A percentile compares a stretch with the other conserved stretches of the same genome.
Evolutionary conservation across 139 green algal species (phyloP).

Genomic region (Gonium pectorale): DNA sequence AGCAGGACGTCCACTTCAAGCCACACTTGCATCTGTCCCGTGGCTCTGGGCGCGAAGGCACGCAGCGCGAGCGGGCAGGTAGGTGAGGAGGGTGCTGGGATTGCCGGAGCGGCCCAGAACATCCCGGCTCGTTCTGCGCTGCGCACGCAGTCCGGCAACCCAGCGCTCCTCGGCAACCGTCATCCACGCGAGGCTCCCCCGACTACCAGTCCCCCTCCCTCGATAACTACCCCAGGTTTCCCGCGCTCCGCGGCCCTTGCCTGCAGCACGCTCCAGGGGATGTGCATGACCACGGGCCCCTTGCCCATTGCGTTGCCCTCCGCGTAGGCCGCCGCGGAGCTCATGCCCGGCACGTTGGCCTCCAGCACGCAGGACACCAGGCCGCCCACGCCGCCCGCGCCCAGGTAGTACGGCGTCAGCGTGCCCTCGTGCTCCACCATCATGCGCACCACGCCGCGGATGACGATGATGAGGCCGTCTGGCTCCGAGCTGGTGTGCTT

Average conservation of each 20-base stretch:
- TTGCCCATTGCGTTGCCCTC: slow-evolving; percentile 84
- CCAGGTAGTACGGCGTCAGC: slow-evolving; percentile 51
- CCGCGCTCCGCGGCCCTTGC: background rate
- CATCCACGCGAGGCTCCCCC: no score
- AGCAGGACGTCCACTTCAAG: no score
- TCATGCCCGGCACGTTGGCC: slow-evolving; percentile 43
- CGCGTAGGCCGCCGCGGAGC: slow-evolving; percentile 52
- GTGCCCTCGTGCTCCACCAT: slow-evolving; percentile 35
- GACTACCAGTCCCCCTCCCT: background rate
- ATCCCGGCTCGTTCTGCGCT: no score
- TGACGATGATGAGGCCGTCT: slow-evolving; percentile 54
- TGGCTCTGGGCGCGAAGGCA: no score
- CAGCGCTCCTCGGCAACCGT: background rate
- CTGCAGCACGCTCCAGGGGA: slow-evolving; percentile 47
- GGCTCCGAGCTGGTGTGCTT: background rate
- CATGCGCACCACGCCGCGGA: slow-evolving; percentile 53
- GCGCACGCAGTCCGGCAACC: background rate
- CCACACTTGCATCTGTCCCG: no score
- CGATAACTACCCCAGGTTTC: no score
- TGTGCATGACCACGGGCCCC: slow-evolving; percentile 80
- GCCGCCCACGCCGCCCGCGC: slow-evolving; percentile 56
- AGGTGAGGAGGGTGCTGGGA: no score
- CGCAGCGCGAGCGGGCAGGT: no score
- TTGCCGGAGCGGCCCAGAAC: no score
- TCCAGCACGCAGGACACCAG: slow-evolving; percentile 44